Percentiles rank a stretch among this genome's conserved stretches.
Evolutionary conservation across 495 filamentous ascomycete genomes (phyloP).

Genomic region (Cryomyces minteri): DNA sequence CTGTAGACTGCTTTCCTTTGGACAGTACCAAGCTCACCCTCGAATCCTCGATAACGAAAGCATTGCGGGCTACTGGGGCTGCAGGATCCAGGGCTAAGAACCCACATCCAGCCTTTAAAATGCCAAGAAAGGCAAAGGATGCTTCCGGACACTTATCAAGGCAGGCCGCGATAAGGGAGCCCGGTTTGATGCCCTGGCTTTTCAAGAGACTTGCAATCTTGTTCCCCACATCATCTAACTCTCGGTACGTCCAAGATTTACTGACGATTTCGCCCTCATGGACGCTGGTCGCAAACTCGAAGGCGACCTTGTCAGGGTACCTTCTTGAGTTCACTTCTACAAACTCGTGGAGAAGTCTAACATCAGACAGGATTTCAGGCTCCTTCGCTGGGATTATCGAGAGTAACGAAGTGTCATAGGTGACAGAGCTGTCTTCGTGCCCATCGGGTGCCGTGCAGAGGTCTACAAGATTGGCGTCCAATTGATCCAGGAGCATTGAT

Average conservation of each 20-base stretch:
- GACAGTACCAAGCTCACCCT: conserved; percentile 32
- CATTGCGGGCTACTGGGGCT: conserved; percentile 39
- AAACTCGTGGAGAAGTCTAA: conserved; percentile 40
- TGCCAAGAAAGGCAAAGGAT: conserved; percentile 60
- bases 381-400: conserved; percentile 35
- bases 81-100: conserved; percentile 60
- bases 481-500: conserved; percentile 36
- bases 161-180: conserved; percentile 49
- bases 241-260: conserved; percentile 38
- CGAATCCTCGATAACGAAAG: conserved; percentile 49
- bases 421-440: conserved; percentile 5
- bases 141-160: conserved; percentile 69
- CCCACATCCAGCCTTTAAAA: conserved; percentile 64
- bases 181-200: conserved; percentile 17
- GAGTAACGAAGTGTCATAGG: conserved; percentile 20
- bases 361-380: conserved; percentile 23
- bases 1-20: conserved; percentile 14
- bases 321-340: conserved; percentile 29
- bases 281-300: conserved; percentile 38
- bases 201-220: conserved; percentile 36
- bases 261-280: conserved; percentile 14
- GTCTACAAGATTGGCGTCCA: conserved; percentile 32
- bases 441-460: conserved; percentile 23
- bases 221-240: conserved; percentile 43
- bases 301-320: conserved; percentile 29